Conservation (phyloP, 2,329 filamentous ascomycete genomes). For the Fusarium marasasianum region DNA sequence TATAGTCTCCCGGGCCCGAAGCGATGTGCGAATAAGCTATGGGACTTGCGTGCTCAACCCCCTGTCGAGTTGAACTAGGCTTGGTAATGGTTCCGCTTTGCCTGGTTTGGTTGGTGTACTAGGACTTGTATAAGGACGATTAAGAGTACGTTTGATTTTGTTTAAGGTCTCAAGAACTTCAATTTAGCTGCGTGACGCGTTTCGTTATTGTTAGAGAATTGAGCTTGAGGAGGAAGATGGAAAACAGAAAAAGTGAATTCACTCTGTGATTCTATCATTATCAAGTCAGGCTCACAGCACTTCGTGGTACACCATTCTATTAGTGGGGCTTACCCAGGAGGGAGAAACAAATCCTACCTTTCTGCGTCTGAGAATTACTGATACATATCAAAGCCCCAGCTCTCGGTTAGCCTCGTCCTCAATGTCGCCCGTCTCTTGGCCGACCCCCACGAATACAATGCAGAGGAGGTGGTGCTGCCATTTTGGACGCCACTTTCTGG, state of each 20-base stretch:
- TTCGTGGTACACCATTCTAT: not conserved
- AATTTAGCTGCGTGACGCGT: not conserved
- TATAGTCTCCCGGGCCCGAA: not conserved
- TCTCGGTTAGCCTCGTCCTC: not conserved
- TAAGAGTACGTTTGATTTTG: not conserved
- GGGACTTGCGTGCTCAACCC: not conserved
- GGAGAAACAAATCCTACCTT: not conserved
- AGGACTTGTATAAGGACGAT: not conserved
- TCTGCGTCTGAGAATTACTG: not conserved
- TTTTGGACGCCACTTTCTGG: not conserved
- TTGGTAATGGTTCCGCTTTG: not conserved
- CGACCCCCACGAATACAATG: not conserved
- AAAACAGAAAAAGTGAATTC: not conserved
- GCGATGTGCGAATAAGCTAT: not conserved
- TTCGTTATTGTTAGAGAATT: not conserved
- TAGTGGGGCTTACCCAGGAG: not conserved
- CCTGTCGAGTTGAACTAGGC: not conserved
- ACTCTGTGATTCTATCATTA: not conserved
- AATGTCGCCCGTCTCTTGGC: not conserved
- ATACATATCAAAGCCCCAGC: not conserved
- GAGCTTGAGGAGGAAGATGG: not conserved
- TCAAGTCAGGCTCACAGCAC: not conserved
- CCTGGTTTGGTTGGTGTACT: no score
- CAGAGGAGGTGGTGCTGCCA: not conserved
- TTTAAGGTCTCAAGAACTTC: no score